Evolutionary conservation across 2,329 filamentous ascomycete species (phyloP).

Genomic region (Trichoderma guizhouense): DNA sequence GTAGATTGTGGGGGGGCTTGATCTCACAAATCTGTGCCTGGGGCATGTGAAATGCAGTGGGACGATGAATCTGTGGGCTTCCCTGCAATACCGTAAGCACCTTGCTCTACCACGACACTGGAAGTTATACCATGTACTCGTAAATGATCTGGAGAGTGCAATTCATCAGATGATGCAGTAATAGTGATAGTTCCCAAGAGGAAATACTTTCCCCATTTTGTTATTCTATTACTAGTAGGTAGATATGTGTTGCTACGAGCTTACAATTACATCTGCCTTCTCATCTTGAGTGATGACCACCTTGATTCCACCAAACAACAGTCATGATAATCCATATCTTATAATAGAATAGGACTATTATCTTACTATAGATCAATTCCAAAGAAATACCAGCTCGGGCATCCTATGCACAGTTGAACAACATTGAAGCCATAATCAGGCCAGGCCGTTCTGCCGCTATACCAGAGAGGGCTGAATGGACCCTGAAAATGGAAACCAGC

Average conservation of each 20-base stretch:
- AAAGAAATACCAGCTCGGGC: not conserved
- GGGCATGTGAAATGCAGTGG: not conserved
- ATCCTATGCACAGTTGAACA: not conserved
- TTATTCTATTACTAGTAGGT: not conserved
- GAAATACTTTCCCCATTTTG: not conserved
- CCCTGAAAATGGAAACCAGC: not conserved
- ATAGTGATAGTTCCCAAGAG: not conserved
- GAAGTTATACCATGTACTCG: no score
- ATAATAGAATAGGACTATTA: no score
- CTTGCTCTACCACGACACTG: not conserved
- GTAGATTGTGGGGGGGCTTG: conserved; percentile 1
- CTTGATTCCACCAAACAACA: not conserved
- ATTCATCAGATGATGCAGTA: not conserved
- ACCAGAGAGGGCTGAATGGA: conserved; percentile 5
- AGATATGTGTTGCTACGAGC: not conserved
- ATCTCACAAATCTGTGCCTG: not conserved
- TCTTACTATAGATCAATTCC: not conserved
- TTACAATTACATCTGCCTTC: not conserved
- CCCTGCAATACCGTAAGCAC: not conserved
- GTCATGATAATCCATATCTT: no score
- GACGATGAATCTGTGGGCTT: not conserved
- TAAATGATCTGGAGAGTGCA: not conserved
- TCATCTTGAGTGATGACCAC: not conserved
- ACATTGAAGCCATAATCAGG: not conserved
- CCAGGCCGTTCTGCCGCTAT: not conserved